Base-by-base conservation (phyloP, 495 filamentous ascomycete genomes). In the Trichoderma erinaceum region DNA sequence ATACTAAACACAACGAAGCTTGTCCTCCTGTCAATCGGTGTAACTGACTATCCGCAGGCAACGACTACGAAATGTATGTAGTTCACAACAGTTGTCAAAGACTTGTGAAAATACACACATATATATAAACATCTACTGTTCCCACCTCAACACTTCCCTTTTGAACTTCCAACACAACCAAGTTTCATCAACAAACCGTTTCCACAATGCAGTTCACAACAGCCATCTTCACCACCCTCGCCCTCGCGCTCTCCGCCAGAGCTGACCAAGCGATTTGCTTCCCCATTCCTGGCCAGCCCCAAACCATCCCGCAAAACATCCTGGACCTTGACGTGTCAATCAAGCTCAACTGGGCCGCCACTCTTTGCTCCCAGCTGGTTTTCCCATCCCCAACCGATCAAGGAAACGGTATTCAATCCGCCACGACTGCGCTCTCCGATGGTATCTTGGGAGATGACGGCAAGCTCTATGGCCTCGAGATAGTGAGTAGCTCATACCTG, bases 181-280 rank as follows among this genome's bases (percentile, higher is more conserved):
- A 48, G 18, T n/a, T 4, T 10, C 16, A 52, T 10, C 48, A 25
- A 50, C 46, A 52, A 52, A 5, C 18, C 43, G 13, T 44, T 18
- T 46, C n/a, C 56, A 61, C 27, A 23, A 61, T 61, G 56, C 56
- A 29, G 23, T 61, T 61, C 4, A 29, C 56, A 11, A 61, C 56
- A 3, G 12, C 27, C 13, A 32, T 32, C 56, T 18, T 32, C 56
- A 32, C 56, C 56, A 32, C 27, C 27, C 56, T 61, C 10, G 3
- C 4, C 23, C 56, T 61, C 27, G 56, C 56, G 23, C 10, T 61
- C 56, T 29, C 56, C 23, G 56, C 27, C 3, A 32, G 10, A 2
- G 56, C 56, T 25, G 25, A 61, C 10, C 27, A 25, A 25, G 23
- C 7, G 10, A 35, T 61, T 21, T 61, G 56, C 56, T 61, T 15